phyloP scores from a whole-genome alignment of 768 basidiomycete species.

The Dioszegia hungarica region DNA sequence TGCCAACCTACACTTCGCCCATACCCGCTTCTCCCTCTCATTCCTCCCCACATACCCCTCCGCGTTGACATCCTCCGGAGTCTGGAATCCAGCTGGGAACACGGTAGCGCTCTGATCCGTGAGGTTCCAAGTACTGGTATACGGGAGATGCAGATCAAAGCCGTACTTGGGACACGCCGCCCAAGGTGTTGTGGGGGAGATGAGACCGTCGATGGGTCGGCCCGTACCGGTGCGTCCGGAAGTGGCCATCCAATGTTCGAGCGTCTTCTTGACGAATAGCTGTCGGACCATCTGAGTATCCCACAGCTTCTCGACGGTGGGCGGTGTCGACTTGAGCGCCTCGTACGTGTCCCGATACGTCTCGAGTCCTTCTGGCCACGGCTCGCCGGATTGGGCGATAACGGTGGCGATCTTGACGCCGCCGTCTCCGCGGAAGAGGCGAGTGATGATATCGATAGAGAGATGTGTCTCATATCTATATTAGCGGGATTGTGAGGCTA shows the following conservation, averaged over 20 bases:
- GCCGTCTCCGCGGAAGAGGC: conserved; percentile 29
- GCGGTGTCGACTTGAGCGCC: conserved; percentile 10
- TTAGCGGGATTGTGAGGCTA: neutral
- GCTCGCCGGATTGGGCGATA: conserved; percentile 18
- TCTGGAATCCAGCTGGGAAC: conserved; percentile 59
- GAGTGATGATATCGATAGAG: conserved; percentile 9
- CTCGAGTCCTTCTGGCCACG: conserved; percentile 15
- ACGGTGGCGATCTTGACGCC: conserved; percentile 20
- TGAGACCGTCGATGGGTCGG: conserved; percentile 28
- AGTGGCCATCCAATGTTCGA: conserved; percentile 22
- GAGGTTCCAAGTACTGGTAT: conserved; percentile 63
- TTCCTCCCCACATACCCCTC: conserved; percentile 45
- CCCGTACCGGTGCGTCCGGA: conserved; percentile 24
- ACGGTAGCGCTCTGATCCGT: conserved; percentile 59
- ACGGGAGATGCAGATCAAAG: conserved; percentile 56
- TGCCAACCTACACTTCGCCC: conserved; percentile 53
- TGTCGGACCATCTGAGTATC: conserved; percentile 20
- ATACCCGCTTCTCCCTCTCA: conserved; percentile 53
- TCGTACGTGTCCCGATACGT: conserved; percentile 18
- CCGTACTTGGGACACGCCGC: conserved; percentile 60
- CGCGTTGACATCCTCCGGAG: conserved; percentile 52
- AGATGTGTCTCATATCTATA: conserved; percentile 53
- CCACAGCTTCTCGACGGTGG: conserved; percentile 27
- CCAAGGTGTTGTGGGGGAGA: conserved; percentile 51
- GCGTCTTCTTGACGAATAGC: conserved; percentile 16